These are phyloP conservation scores for Saraca asoca DNA, from an alignment of 331 rosid genomes.

Conservation along the genomic window DNA sequence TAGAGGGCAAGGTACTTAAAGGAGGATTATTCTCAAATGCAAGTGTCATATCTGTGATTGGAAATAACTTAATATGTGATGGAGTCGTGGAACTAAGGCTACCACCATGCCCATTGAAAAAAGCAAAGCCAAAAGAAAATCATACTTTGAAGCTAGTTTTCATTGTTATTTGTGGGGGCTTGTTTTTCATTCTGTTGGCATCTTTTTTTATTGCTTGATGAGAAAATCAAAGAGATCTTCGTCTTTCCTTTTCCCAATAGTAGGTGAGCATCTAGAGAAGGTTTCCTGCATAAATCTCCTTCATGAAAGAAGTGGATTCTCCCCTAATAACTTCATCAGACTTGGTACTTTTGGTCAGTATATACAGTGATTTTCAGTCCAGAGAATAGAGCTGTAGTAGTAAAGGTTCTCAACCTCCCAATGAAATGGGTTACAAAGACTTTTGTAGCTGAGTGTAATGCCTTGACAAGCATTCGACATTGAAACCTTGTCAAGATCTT, in stretches of 20 bases:
- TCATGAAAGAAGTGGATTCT: no score
- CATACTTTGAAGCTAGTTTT: no score
- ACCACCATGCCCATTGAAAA: background rate
- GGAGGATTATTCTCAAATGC: conserved; percentile 8
- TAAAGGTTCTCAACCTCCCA: background rate
- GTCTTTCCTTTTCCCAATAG: no score
- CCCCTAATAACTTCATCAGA: no score
- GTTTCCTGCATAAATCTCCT: no score
- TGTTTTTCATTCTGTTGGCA: no score
- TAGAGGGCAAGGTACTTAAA: conserved; percentile 30
- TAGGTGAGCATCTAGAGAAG: no score
- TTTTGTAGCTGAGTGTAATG: background rate
- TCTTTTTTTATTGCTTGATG: no score
- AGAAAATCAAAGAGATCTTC: no score
- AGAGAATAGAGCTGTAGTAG: background rate
- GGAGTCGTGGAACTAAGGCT: conserved; percentile 25
- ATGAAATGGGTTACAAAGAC: background rate
- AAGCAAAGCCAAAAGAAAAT: no score
- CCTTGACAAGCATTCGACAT: background rate
- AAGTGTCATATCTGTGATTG: no score
- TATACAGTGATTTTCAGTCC: background rate
- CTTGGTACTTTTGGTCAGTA: background rate
- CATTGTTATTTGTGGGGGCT: no score
- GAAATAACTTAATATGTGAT: conserved; percentile 23
- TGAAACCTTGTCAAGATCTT: background rate